These are phyloP conservation scores for Colletotrichum sp. DNA, from an alignment of 2,329 filamentous ascomycete species.

Conservation along the genomic window DNA sequence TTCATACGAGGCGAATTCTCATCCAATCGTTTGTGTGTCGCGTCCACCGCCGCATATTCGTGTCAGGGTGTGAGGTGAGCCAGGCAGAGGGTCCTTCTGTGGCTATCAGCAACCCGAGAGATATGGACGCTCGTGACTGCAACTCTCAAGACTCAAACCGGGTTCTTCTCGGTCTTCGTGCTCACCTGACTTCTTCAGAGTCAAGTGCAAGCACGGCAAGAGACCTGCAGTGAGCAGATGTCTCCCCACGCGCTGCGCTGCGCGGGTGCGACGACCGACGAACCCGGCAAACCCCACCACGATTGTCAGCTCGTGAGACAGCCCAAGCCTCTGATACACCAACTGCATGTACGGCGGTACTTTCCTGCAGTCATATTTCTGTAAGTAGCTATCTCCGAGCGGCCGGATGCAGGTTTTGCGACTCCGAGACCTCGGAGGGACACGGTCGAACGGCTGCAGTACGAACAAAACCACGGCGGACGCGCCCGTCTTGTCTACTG, in stretches of 20 bases:
- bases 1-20: constrained; percentile 10
- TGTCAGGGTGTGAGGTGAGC: not conserved
- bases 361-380: constrained; percentile 18
- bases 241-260: not conserved
- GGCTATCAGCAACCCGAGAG: not conserved
- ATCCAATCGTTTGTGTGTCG: constrained; percentile 15
- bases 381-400: constrained; percentile 22
- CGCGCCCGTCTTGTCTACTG: not conserved
- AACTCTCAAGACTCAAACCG: not conserved
- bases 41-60: not conserved
- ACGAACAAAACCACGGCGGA: not conserved
- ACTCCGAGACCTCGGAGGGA: constrained; percentile 11
- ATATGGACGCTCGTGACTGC: not conserved
- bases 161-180: not conserved
- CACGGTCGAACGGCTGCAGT: not conserved
- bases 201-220: not conserved
- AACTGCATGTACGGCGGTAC: constrained; percentile 4
- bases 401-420: constrained; percentile 21
- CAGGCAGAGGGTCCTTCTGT: not conserved
- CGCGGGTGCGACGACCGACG: constrained; percentile 9
- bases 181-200: not conserved
- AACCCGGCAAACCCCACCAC: constrained; percentile 8
- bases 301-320: constrained; percentile 19
- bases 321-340: constrained; percentile 15
- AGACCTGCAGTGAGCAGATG: not conserved